Percentiles rank a stretch among this genome's conserved stretches.
phyloP scores from a whole-genome alignment of 1,139 yeast species.

The Yamadazyma sp. region DNA sequence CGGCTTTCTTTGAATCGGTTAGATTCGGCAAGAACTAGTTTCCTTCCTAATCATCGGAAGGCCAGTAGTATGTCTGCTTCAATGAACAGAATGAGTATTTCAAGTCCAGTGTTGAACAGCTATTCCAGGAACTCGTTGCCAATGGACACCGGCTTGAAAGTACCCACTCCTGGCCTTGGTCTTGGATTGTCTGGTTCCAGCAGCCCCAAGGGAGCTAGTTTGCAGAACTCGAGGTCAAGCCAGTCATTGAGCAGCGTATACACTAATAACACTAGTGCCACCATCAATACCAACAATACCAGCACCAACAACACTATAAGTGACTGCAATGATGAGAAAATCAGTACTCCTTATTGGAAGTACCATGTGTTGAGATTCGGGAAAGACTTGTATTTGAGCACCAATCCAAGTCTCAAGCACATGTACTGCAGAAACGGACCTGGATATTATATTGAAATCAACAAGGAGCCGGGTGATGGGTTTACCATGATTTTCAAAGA shows the following conservation, averaged over 20 bases:
- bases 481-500: slow-evolving; percentile 35
- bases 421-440: slow-evolving; percentile 57
- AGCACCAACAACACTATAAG: slow-evolving; percentile 1
- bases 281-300: background rate
- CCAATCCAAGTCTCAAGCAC: slow-evolving; percentile 59
- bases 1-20: slow-evolving; percentile 16
- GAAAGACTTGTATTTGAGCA: slow-evolving; percentile 51
- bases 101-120: slow-evolving; percentile 5
- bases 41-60: slow-evolving; percentile 12
- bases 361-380: slow-evolving; percentile 56
- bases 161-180: slow-evolving; percentile 4
- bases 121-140: slow-evolving; percentile 2
- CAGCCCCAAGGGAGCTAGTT: too few relatives aligned
- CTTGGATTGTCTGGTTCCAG: too few relatives aligned
- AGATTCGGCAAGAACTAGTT: slow-evolving; percentile 8
- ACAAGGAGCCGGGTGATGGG: slow-evolving; percentile 18
- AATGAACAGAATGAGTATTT: slow-evolving; percentile 7
- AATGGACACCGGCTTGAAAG: slow-evolving; percentile 8
- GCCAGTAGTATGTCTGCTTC: slow-evolving; percentile 10
- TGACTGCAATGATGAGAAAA: slow-evolving; percentile 9
- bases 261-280: background rate
- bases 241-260: slow-evolving; percentile 8
- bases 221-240: slow-evolving; percentile 4
- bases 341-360: slow-evolving; percentile 53
- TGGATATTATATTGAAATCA: slow-evolving; percentile 50